A percentile compares a stretch with the other conserved stretches of the same genome.
phyloP scores from a whole-genome alignment of 805 yeast species.

The Starmera pachycereana region DNA sequence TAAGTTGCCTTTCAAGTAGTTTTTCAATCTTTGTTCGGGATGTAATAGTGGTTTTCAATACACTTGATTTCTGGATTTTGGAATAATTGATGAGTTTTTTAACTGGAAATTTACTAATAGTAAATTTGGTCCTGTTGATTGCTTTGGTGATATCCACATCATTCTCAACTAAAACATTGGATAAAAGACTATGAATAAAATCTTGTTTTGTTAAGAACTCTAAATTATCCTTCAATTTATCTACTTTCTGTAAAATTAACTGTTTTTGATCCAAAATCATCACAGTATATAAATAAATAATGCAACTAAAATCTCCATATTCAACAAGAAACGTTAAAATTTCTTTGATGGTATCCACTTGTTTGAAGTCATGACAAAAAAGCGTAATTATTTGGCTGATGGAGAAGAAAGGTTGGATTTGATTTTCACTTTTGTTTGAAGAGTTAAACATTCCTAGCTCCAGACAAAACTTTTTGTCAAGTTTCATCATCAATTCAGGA shows the following conservation, averaged over 20 bases:
- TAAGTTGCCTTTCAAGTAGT: not conserved
- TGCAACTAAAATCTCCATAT: slow-evolving; percentile 40
- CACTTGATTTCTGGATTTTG: slow-evolving; percentile 5
- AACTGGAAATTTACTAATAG: slow-evolving; percentile 2
- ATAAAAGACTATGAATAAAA: slow-evolving; percentile 29
- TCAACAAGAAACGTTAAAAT: slow-evolving; percentile 66
- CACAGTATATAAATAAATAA: slow-evolving; percentile 53
- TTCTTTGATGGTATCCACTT: slow-evolving; percentile 36
- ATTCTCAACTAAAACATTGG: slow-evolving; percentile 16
- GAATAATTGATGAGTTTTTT: not conserved
- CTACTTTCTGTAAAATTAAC: slow-evolving; percentile 25
- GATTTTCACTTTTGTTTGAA: slow-evolving; percentile 2
- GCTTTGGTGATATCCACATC: slow-evolving; percentile 17
- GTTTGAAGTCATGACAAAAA: slow-evolving; percentile 60
- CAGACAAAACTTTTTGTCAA: slow-evolving; percentile 35
- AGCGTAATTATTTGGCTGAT: slow-evolving; percentile 71
- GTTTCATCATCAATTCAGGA: slow-evolving; percentile 43
- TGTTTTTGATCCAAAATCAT: slow-evolving; percentile 36
- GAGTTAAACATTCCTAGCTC: slow-evolving; percentile 15
- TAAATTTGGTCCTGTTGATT: slow-evolving; percentile 14
- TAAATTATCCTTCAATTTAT: slow-evolving; percentile 21
- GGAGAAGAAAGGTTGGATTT: slow-evolving; percentile 54
- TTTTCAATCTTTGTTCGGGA: not conserved
- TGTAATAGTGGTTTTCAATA: slow-evolving; percentile 20
- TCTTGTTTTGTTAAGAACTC: slow-evolving; percentile 23